Percentiles rank a stretch among this genome's conserved stretches.
These are phyloP conservation scores for Rubia tinctorum DNA, from an alignment of 305 asterid species.

Conservation along the genomic window DNA sequence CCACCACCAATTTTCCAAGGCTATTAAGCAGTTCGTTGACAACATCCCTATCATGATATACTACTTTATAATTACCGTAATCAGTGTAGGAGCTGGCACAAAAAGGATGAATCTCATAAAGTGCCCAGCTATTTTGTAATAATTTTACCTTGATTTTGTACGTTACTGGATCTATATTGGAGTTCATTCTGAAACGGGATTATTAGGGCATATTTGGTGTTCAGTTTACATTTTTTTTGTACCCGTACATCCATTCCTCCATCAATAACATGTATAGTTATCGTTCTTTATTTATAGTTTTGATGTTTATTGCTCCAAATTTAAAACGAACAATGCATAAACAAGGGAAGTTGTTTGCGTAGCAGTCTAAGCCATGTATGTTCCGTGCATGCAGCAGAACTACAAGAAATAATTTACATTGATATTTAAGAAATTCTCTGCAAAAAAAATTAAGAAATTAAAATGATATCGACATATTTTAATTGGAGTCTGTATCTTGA, in stretches of 20 bases:
- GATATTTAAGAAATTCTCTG: no score
- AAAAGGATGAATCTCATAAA: neutral
- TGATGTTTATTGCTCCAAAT: no score
- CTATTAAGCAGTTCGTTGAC: constrained; percentile 19
- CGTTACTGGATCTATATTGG: neutral
- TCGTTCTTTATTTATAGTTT: no score
- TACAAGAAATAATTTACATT: no score
- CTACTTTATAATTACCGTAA: neutral
- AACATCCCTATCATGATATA: neutral
- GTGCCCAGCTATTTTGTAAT: constrained; percentile 2
- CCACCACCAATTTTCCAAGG: constrained; percentile 38
- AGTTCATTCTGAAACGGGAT: neutral
- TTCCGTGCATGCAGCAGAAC: no score
- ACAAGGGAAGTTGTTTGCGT: no score
- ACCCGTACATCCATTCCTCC: neutral
- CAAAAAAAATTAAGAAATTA: no score
- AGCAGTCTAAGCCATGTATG: no score
- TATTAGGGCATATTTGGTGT: neutral
- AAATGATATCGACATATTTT: no score
- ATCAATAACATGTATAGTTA: neutral
- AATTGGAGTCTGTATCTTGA: no score
- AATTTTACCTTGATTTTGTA: neutral
- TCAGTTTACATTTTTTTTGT: neutral
- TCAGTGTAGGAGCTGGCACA: constrained; percentile 1
- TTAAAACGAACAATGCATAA: no score